phyloP scores from a whole-genome alignment of 1,284 basidiomycete species.

The Laetiporus sulphureus region DNA sequence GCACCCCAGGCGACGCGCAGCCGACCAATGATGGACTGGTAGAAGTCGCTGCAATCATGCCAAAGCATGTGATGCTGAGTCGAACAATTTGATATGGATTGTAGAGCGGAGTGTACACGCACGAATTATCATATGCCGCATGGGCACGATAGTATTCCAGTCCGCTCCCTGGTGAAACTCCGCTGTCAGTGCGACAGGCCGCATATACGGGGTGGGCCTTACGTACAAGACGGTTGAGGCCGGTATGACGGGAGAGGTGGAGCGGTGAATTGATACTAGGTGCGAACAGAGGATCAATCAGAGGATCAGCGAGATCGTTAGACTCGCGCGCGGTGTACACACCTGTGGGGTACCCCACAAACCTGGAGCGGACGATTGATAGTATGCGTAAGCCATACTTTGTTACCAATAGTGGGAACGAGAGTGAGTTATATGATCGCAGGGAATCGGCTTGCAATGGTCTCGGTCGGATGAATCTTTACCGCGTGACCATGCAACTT shows the following conservation, averaged over 20 bases:
- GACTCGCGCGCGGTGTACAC: constrained; percentile 1
- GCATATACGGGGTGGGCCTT: constrained; percentile 11
- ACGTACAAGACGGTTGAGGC: constrained; percentile 49
- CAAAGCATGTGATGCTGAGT: no score
- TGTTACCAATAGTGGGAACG: no score
- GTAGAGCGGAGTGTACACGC: no score
- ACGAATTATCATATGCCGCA: constrained; percentile 48
- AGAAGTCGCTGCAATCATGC: constrained; percentile 32
- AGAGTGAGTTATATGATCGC: no score
- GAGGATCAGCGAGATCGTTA: no score
- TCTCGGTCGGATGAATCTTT: no score
- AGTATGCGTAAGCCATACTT: constrained; percentile 19
- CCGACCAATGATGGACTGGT: constrained; percentile 48
- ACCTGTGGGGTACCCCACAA: constrained; percentile 21
- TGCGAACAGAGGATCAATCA: no score
- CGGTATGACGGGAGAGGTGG: constrained; percentile 50
- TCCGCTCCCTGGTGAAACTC: constrained; percentile 41
- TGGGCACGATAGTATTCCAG: constrained; percentile 57
- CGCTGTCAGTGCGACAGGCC: neutral
- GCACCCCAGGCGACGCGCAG: constrained; percentile 33
- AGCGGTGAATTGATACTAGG: constrained; percentile 45
- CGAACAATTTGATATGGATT: no score
- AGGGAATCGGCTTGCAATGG: no score
- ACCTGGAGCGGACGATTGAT: constrained; percentile 14
- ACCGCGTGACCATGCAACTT: no score